Evolutionary conservation across 441 rosid genomes (phyloP).

Genomic region (Daphne laureola): DNA sequence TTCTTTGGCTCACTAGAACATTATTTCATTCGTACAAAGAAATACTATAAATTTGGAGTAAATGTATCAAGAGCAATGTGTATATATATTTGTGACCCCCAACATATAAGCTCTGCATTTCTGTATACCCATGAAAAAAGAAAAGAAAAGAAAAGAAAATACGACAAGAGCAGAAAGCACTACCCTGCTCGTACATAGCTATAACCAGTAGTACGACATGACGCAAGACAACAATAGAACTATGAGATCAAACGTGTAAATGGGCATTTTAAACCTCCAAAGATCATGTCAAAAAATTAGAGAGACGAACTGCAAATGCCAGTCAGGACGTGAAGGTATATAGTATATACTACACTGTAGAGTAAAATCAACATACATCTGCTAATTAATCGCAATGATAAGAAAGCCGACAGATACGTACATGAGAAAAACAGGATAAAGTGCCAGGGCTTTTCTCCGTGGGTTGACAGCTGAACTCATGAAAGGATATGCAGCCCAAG

Average conservation of each 20-base stretch:
- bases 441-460: conserved; percentile 82
- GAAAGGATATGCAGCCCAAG: conserved; percentile 99
- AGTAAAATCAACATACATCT: conserved; percentile 6
- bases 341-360: conserved; percentile 17
- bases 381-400: conserved; percentile 75
- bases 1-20: too few relatives aligned
- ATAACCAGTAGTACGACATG: too few relatives aligned
- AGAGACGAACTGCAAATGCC: conserved; percentile 12
- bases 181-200: too few relatives aligned
- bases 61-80: too few relatives aligned
- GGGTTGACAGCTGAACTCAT: conserved; percentile 93
- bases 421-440: conserved; percentile 89
- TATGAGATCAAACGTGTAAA: not conserved
- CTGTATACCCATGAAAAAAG: too few relatives aligned
- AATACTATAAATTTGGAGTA: too few relatives aligned
- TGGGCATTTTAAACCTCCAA: conserved; percentile 14
- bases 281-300: conserved; percentile 9
- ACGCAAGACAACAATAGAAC: too few relatives aligned
- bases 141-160: too few relatives aligned
- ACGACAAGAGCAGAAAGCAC: too few relatives aligned
- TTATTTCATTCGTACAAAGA: too few relatives aligned
- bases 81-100: too few relatives aligned
- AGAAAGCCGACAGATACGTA: conserved; percentile 89
- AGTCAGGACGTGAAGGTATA: conserved; percentile 21
- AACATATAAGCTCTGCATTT: too few relatives aligned